phyloP scores from a whole-genome alignment of 257 asterid genomes.

The Penstemon newberryi region DNA sequence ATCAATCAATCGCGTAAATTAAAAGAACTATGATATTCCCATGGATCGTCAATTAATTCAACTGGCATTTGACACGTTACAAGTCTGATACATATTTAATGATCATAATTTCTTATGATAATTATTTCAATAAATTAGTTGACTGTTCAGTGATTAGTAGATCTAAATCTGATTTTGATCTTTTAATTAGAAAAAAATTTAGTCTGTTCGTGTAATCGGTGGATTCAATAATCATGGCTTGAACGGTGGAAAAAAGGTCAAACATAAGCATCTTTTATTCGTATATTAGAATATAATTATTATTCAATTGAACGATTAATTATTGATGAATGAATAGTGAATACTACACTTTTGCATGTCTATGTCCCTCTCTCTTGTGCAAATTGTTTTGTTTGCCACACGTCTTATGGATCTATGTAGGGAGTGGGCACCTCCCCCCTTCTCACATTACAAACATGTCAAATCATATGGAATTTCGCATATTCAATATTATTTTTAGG shows the following conservation, averaged over 20 bases:
- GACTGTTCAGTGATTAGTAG: conserved; percentile 25
- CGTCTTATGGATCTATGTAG: background rate
- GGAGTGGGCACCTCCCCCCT: too few species aligned
- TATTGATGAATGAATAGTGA: conserved; percentile 4
- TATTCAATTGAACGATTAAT: background rate
- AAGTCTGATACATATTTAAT: background rate
- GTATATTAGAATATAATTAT: background rate
- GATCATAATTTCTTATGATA: background rate
- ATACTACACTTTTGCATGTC: conserved; percentile 30
- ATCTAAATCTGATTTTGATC: conserved; percentile 24
- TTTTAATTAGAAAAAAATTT: background rate
- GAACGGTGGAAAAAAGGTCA: conserved; percentile 36
- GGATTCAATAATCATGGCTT: conserved; percentile 42
- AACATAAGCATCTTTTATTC: conserved; percentile 12
- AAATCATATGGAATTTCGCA: too few species aligned
- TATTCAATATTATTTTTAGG: too few species aligned
- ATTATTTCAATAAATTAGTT: conserved; percentile 3
- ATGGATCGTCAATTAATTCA: conserved; percentile 12
- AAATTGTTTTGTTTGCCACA: background rate
- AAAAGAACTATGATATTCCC: background rate
- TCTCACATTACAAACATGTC: too few species aligned
- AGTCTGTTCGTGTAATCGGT: conserved; percentile 18
- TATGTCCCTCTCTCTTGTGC: background rate
- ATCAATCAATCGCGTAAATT: background rate
- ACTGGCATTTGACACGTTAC: background rate